Evolutionary conservation across 306 rosid species (phyloP).

Genomic region (Trifolium repens): DNA sequence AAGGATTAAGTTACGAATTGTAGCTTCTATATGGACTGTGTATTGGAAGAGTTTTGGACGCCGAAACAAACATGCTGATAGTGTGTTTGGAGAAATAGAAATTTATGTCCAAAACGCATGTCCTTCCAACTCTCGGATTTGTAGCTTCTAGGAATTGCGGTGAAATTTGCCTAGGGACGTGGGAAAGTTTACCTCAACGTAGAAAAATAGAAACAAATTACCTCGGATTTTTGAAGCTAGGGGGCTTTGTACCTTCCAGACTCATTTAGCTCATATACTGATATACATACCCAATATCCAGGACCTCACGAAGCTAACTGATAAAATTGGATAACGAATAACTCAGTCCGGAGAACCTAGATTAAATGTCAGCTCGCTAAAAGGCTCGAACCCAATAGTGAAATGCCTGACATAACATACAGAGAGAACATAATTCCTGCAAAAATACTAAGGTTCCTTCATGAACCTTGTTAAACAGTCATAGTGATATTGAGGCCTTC

Average conservation of each 20-base stretch:
- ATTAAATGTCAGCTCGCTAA: neutral
- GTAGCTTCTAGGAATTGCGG: too few relatives aligned
- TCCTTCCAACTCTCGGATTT: too few relatives aligned
- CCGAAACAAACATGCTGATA: neutral
- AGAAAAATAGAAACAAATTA: neutral
- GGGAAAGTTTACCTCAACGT: too few relatives aligned
- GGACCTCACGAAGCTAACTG: neutral
- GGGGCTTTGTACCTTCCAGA: neutral
- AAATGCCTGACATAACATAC: neutral
- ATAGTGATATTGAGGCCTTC: neutral
- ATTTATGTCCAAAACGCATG: too few relatives aligned
- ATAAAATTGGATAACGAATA: neutral
- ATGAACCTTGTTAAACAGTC: slow-evolving; percentile 5
- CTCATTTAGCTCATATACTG: neutral
- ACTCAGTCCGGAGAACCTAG: neutral
- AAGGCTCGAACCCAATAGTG: neutral
- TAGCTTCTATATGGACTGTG: neutral
- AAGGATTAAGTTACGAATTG: neutral
- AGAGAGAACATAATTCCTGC: neutral
- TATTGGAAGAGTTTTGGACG: neutral
- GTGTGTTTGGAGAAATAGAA: too few relatives aligned
- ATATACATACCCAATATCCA: too few relatives aligned
- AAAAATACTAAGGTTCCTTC: neutral
- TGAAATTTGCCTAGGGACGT: too few relatives aligned
- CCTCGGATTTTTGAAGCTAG: neutral